A percentile compares a stretch with the other conserved stretches of the same genome.
Evolutionary conservation across 352 stramenopile genomes (phyloP).

Genomic region (Pythium coloratum): DNA sequence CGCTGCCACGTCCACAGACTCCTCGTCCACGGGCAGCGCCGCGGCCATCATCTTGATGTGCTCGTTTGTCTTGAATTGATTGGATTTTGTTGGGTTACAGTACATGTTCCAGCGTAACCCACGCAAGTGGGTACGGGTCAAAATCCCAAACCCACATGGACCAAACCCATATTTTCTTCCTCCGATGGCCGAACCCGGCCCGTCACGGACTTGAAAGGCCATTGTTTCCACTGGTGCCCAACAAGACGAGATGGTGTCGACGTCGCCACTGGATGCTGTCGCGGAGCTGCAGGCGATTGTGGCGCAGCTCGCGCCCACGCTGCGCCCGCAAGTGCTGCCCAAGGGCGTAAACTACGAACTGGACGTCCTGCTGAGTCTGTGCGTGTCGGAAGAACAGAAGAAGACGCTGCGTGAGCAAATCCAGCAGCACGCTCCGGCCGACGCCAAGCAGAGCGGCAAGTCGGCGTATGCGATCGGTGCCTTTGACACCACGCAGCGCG

Average conservation of each 20-base stretch:
- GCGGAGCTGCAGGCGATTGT: slow-evolving; percentile 65
- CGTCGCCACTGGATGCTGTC: slow-evolving; percentile 57
- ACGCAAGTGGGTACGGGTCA: slow-evolving; percentile 15
- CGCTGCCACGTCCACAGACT: slow-evolving; percentile 54
- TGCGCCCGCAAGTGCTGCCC: slow-evolving; percentile 69
- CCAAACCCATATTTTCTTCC: slow-evolving; percentile 1
- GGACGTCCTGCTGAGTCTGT: slow-evolving; percentile 63
- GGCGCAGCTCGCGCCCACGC: slow-evolving; percentile 44
- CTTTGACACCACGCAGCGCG: slow-evolving; percentile 61
- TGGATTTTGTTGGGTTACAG: slow-evolving; percentile 7
- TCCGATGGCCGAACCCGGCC: slow-evolving; percentile 8
- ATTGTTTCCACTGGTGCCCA: slow-evolving; percentile 20
- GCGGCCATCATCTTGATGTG: slow-evolving; percentile 61
- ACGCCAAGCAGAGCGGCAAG: slow-evolving; percentile 30
- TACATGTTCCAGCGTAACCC: slow-evolving; percentile 5
- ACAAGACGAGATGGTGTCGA: slow-evolving; percentile 22
- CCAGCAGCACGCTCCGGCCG: slow-evolving; percentile 35
- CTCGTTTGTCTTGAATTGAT: too few species aligned
- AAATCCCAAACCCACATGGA: not conserved
- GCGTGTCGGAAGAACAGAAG: slow-evolving; percentile 61
- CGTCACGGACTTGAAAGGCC: slow-evolving; percentile 11
- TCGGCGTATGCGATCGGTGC: slow-evolving; percentile 49
- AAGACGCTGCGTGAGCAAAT: slow-evolving; percentile 48
- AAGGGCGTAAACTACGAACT: slow-evolving; percentile 59
- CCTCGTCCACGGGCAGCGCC: slow-evolving; percentile 63